Evolutionary conservation across 306 rosid species (phyloP).

Genomic region (Ceratonia siliqua): DNA sequence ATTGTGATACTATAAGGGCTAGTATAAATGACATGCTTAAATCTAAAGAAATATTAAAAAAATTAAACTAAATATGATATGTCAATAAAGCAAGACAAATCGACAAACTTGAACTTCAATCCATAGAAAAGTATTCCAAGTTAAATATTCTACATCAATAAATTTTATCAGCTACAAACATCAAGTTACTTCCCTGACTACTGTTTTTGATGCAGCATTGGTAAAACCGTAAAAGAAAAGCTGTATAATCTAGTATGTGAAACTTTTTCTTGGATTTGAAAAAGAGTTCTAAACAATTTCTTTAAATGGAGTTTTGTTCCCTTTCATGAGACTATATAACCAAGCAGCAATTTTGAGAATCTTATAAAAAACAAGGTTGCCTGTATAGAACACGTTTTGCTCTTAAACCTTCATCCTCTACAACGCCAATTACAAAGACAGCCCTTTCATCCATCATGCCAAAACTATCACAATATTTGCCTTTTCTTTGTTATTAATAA

Average conservation of each 20-base stretch:
- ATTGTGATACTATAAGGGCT: constrained; percentile 16
- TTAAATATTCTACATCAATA: constrained; percentile 9
- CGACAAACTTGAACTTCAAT: constrained; percentile 26
- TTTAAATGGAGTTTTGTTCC: background rate
- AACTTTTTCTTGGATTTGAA: background rate
- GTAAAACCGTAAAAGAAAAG: constrained; percentile 10
- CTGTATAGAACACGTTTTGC: background rate
- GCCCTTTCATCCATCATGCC: background rate
- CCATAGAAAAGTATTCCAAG: background rate
- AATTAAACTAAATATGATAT: constrained; percentile 15
- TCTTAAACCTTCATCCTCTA: background rate
- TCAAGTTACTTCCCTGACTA: background rate
- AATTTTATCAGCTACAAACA: constrained; percentile 6
- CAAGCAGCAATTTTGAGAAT: background rate
- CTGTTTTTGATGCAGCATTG: constrained; percentile 13
- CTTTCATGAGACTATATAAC: constrained; percentile 5
- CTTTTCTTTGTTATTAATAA: too few species aligned
- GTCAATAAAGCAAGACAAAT: background rate
- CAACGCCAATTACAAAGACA: background rate
- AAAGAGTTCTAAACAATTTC: background rate
- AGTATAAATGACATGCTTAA: constrained; percentile 21
- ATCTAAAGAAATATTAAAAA: constrained; percentile 11
- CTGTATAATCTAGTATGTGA: background rate
- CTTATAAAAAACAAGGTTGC: background rate
- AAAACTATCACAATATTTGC: background rate